Evolutionary conservation across 1,139 yeast species (phyloP).

Genomic region (Hyphopichia fennica): DNA sequence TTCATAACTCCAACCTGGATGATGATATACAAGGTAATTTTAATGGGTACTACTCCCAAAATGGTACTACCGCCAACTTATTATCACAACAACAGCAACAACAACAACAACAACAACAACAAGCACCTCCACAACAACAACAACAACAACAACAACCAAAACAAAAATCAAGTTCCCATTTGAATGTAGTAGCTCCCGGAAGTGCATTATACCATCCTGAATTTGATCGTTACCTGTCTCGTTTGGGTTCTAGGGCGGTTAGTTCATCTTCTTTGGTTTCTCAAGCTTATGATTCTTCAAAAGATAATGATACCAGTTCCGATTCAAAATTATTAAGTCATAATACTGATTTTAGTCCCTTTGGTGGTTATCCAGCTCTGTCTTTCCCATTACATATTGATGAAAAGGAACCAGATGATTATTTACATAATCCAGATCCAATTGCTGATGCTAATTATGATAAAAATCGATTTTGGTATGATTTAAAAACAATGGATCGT

Average conservation of each 20-base stretch:
- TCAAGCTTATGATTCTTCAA: conserved; percentile 10
- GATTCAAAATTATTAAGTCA: conserved; percentile 4
- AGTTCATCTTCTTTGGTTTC: conserved; percentile 28
- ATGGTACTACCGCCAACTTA: conserved; percentile 12
- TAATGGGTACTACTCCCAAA: conserved; percentile 27
- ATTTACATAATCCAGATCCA: conserved; percentile 90
- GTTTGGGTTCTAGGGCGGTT: conserved; percentile 27
- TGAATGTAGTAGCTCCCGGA: too few relatives aligned
- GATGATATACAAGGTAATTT: conserved; percentile 17
- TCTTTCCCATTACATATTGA: conserved; percentile 83
- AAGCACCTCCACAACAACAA: not conserved
- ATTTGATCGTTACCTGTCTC: conserved; percentile 29
- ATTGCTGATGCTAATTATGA: conserved; percentile 81
- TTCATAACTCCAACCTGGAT: conserved; percentile 19
- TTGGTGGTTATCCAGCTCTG: conserved; percentile 92
- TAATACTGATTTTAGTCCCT: conserved; percentile 61
- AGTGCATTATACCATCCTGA: conserved; percentile 11
- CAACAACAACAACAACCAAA: not conserved
- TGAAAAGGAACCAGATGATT: conserved; percentile 91
- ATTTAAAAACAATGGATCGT: conserved; percentile 59
- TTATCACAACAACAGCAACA: not conserved
- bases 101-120: not conserved
- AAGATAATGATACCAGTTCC: not conserved
- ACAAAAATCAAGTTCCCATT: not conserved
- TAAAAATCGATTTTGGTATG: conserved; percentile 57